phyloP scores from a whole-genome alignment of 345 rosid genomes.

The Hibiscus syriacus region DNA sequence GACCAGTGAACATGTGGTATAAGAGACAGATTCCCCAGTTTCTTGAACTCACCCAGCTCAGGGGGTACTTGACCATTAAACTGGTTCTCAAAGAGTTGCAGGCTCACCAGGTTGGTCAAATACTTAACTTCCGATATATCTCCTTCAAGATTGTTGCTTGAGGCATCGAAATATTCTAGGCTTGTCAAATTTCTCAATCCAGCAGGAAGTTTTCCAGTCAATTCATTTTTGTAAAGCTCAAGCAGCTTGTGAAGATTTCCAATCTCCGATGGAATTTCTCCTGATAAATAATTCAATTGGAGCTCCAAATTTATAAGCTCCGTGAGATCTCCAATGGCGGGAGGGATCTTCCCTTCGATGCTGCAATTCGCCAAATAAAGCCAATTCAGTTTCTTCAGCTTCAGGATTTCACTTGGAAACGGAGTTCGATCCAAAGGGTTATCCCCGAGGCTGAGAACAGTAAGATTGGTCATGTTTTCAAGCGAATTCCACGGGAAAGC shows the following conservation, averaged over 20 bases:
- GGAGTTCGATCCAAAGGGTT: conserved; percentile 37
- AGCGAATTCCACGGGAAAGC: conserved; percentile 71
- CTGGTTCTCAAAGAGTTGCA: conserved; percentile 53
- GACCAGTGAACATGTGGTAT: conserved; percentile 51
- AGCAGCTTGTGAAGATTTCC: conserved; percentile 55
- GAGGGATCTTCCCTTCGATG: conserved; percentile 51
- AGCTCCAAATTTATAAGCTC: conserved; percentile 56
- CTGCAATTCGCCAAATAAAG: conserved; percentile 64
- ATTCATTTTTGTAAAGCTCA: conserved; percentile 50
- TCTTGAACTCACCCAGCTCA: conserved; percentile 62
- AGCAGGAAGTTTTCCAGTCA: conserved; percentile 60
- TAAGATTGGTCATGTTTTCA: conserved; percentile 36
- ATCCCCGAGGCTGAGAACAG: conserved; percentile 61
- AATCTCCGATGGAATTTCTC: conserved; percentile 56
- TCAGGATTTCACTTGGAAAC: conserved; percentile 42
- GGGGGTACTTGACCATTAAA: conserved; percentile 62
- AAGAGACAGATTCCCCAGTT: conserved; percentile 60
- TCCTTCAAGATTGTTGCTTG: conserved; percentile 47
- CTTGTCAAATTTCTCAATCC: conserved; percentile 60
- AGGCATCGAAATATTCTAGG: conserved; percentile 59
- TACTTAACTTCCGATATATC: conserved; percentile 47
- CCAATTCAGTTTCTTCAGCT: conserved; percentile 44
- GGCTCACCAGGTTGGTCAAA: conserved; percentile 47
- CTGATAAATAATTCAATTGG: conserved; percentile 35
- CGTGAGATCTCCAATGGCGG: conserved; percentile 47